These are phyloP conservation scores for Rhodosporidiobolus sp. DNA, from an alignment of 768 basidiomycete species.

Conservation along the genomic window DNA sequence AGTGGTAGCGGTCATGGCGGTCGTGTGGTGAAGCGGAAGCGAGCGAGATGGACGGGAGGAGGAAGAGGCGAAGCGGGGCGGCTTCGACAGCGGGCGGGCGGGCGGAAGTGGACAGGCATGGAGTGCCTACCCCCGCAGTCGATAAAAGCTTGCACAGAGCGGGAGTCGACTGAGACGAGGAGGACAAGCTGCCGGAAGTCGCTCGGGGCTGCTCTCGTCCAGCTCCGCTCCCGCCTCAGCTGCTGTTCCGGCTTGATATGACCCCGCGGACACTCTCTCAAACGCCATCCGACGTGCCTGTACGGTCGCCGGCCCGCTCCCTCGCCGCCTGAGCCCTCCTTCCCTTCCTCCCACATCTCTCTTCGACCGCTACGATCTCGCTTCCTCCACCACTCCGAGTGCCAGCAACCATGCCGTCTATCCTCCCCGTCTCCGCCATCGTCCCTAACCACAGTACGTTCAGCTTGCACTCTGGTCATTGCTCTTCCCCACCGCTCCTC, in stretches of 20 bases:
- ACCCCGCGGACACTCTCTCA: not conserved
- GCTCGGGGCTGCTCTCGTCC: too few relatives aligned
- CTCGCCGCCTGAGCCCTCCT: too few relatives aligned
- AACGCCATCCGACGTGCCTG: not conserved
- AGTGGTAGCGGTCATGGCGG: not conserved
- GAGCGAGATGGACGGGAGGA: not conserved
- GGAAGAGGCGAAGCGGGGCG: not conserved
- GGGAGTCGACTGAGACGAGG: not conserved
- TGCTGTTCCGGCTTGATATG: not conserved
- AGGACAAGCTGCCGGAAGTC: too few relatives aligned
- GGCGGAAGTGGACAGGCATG: too few relatives aligned
- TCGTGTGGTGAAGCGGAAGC: not conserved
- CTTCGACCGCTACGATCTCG: not conserved
- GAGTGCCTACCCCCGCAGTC: too few relatives aligned
- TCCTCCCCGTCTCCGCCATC: not conserved
- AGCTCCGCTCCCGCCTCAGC: too few relatives aligned
- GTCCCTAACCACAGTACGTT: constrained; percentile 14
- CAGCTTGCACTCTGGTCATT: not conserved
- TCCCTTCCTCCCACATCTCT: not conserved
- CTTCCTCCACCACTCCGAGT: not conserved
- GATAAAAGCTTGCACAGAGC: not conserved
- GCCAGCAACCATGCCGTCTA: constrained; percentile 6
- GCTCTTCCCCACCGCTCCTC: not conserved
- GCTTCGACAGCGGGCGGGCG: too few relatives aligned
- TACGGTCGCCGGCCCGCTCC: not conserved